Base-by-base conservation (phyloP, 129 eudicot species). In the Ambrosia artemisiifolia region DNA sequence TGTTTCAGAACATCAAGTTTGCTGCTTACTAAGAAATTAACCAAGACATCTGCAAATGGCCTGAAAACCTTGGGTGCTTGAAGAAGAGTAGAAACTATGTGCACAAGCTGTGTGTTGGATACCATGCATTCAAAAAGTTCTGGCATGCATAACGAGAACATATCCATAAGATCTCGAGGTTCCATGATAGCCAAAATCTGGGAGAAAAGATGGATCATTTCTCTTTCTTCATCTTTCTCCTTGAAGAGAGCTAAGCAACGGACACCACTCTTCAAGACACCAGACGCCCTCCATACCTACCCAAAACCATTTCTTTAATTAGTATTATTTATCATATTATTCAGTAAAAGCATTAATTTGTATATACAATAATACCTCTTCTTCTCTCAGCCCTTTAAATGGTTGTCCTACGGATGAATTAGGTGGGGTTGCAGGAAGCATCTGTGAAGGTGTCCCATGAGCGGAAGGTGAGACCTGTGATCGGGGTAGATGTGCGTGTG, bases 41-140 rank as follows among this genome's bases (percentile, higher is more conserved):
- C 91, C 74, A 95, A 81, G 56, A 95, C 99, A 78, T 95, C 99
- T 50, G 97, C 89, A 65, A 90, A 95, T 20, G 99, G 97, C 46
- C 96, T 85, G 72, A 95, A 95, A 67, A 95, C 99, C 81, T 95
- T 95, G 11, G 86, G 80, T 28, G 88, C 86, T 63, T 90, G 97
- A 72, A 95, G 75, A 61, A 95, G 97, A 42, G 94, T 85, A 35
- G 99, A 95, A 75, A 90, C 91, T 42, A 95, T 91, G 84, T 83
- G 96, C 35, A 95, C 97, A 17, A 91, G 91, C 63, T 95, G 99
- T 53, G 85, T 81, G 88, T 88, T 95, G 63, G 93, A 81, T 77
- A 90, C 91, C 99, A 95, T 95, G 97, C 97, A 88, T 72, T 95
- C 97, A 77, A 95, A 95, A 75, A 95, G 96, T 79, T 95, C 99